Conservation (phyloP, 2,329 filamentous ascomycete genomes). For the Aciculosporium take region DNA sequence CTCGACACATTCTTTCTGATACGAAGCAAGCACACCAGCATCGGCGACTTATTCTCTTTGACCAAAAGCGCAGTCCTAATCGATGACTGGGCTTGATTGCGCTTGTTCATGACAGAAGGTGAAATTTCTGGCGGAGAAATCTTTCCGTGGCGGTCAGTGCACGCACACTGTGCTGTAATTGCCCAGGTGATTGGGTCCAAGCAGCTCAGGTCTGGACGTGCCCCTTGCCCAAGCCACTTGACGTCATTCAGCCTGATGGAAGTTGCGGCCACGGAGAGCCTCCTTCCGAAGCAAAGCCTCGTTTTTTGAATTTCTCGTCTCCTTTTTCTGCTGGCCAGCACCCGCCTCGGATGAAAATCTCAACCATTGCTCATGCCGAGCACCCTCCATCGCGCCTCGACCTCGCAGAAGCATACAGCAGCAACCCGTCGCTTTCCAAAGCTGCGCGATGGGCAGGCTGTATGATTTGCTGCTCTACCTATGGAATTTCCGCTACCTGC, state of each 20-base stretch:
- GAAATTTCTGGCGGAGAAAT: no score
- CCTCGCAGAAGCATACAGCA: neutral
- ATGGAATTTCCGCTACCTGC: conserved; percentile 11
- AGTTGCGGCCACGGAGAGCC: neutral
- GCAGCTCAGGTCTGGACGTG: no score
- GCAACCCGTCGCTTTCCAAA: neutral
- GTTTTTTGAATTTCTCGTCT: no score
- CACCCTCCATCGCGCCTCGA: neutral
- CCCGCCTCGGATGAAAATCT: no score
- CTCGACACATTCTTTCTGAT: conserved; percentile 16
- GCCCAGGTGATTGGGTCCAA: no score
- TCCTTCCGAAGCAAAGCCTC: neutral
- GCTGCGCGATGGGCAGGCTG: neutral
- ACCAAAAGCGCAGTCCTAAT: conserved; percentile 37
- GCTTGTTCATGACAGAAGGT: conserved; percentile 52
- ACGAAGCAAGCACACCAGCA: conserved; percentile 39
- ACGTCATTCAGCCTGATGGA: neutral
- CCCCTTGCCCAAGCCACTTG: neutral
- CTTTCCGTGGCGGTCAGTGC: no score
- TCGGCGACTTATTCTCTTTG: conserved; percentile 28
- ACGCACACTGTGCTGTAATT: no score
- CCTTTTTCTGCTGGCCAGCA: no score
- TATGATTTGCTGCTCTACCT: conserved; percentile 5
- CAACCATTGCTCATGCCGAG: neutral
- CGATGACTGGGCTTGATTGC: conserved; percentile 53